Evolutionary conservation across 2,329 filamentous ascomycete species (phyloP), one percentile per base, ranked within the genome.

Genomic region (Cladosporium oxysporum): DNA sequence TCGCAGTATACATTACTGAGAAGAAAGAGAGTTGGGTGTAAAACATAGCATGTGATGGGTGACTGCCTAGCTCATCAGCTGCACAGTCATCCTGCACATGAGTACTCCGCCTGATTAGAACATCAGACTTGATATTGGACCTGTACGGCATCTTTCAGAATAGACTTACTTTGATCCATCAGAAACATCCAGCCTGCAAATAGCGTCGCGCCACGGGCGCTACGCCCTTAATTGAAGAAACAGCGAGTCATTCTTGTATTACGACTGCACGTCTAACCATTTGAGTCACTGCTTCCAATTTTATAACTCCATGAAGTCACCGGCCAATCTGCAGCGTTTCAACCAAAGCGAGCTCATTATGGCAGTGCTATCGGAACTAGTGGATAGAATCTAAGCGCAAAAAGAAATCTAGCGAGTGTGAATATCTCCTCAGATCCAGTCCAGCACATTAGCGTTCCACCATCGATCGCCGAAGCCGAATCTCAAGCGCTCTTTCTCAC

Each of bases 331-430:
- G 35, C 57, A 28, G n/a, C 23, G 47, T 10, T 44, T 16, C 26
- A n/a, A 59, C 37, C 57, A 59, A 14, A 31, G 57, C 57, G 57
- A 59, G 23, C 57, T 59, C 37, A 29, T 59, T 12, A 28, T 59
- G 12, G 21, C 33, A 44, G 37, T 29, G 57, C 37, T 47, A 23
- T 59, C 37, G 57, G 41, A 37, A 11, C 16, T 59, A 26, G 16
- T 59, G 10, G 57, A 59, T 21, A 28, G 1, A 8, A 10, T 21
- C n/a, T 23, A n/a, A 23, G 12, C n/a, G 11, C n/a, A 47, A 23
- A 47, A 23, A 3, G 5, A 5, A 11, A 21, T 47, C 18, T 47
- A 23, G n/a, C n/a, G n/a, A 23, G 8, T 47, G 41, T 47, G 6
- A 47, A 11, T 3, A 21, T 21, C 41, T 23, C n/a, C 41, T 21